Percentiles rank a stretch among this genome's conserved stretches.
These are phyloP conservation scores for Alternaria atra DNA, from an alignment of 2,329 filamentous ascomycete genomes.

Conservation along the genomic window DNA sequence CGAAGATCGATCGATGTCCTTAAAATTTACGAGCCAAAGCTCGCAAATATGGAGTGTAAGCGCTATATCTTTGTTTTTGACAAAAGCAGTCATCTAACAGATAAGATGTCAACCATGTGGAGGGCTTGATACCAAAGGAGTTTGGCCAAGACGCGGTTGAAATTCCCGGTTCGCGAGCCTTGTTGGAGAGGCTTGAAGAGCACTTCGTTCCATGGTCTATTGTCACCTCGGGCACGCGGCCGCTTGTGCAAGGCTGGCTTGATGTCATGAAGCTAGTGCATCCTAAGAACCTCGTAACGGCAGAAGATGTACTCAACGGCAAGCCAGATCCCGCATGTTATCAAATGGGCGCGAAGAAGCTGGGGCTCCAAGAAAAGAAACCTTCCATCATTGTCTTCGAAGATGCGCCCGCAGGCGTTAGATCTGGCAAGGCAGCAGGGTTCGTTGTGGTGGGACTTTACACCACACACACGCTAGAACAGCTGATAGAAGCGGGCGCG, in stretches of 20 bases:
- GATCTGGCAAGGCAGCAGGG: slow-evolving; percentile 83
- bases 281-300: slow-evolving; percentile 58
- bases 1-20: slow-evolving; percentile 88
- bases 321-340: slow-evolving; percentile 63
- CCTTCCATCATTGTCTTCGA: slow-evolving; percentile 77
- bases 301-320: slow-evolving; percentile 59
- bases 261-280: slow-evolving; percentile 59
- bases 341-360: slow-evolving; percentile 53
- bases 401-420: slow-evolving; percentile 87
- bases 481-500: slow-evolving; percentile 78
- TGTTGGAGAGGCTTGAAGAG: slow-evolving; percentile 73
- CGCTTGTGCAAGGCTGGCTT: slow-evolving; percentile 61
- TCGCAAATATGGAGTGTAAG: slow-evolving; percentile 93
- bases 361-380: slow-evolving; percentile 54
- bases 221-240: slow-evolving; percentile 63
- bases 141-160: slow-evolving; percentile 83
- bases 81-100: slow-evolving; percentile 1
- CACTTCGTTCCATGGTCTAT: slow-evolving; percentile 81
- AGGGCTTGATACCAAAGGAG: slow-evolving; percentile 77
- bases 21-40: slow-evolving; percentile 78
- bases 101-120: slow-evolving; percentile 79
- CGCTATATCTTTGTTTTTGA: slow-evolving; percentile 31
- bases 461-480: slow-evolving; percentile 79
- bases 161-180: slow-evolving; percentile 79
- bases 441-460: slow-evolving; percentile 85